Evolutionary conservation across 2,329 filamentous ascomycete genomes (phyloP).

Genomic region (Knufia fluminis): DNA sequence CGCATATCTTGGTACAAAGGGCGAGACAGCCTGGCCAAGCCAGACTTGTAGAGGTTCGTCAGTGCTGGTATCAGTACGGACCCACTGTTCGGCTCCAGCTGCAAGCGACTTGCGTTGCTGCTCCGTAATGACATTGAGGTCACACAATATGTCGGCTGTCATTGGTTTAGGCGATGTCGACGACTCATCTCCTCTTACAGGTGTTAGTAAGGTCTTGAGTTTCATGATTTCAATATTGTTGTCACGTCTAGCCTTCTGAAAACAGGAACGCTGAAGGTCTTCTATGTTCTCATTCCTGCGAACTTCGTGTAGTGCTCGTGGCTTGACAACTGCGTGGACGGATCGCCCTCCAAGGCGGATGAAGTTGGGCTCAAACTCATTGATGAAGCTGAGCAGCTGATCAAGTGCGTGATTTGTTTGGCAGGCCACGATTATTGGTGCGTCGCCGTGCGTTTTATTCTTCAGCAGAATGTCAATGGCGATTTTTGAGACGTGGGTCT

Average conservation of each 20-base stretch:
- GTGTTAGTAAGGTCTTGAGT: conserved; percentile 34
- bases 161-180: conserved; percentile 35
- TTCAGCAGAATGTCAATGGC: conserved; percentile 57
- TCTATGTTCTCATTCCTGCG: conserved; percentile 30
- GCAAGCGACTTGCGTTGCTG: conserved; percentile 55
- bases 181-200: conserved; percentile 30
- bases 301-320: conserved; percentile 58
- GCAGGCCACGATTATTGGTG: conserved; percentile 68
- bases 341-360: conserved; percentile 62
- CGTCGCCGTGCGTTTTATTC: conserved; percentile 47
- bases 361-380: conserved; percentile 53
- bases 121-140: conserved; percentile 50
- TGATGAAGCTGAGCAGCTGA: conserved; percentile 61
- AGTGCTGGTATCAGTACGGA: conserved; percentile 28
- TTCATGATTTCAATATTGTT: conserved; percentile 32
- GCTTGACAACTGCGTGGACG: conserved; percentile 54
- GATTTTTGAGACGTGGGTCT: conserved; percentile 71
- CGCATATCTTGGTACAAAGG: conserved; percentile 36
- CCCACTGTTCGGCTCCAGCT: conserved; percentile 37
- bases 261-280: conserved; percentile 33
- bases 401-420: conserved; percentile 90
- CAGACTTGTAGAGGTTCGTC: conserved; percentile 43
- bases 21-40: conserved; percentile 45
- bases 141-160: conserved; percentile 44
- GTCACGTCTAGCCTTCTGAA: conserved; percentile 31